phyloP scores from a whole-genome alignment of 495 filamentous ascomycete species.

The Xylaria venustula region DNA sequence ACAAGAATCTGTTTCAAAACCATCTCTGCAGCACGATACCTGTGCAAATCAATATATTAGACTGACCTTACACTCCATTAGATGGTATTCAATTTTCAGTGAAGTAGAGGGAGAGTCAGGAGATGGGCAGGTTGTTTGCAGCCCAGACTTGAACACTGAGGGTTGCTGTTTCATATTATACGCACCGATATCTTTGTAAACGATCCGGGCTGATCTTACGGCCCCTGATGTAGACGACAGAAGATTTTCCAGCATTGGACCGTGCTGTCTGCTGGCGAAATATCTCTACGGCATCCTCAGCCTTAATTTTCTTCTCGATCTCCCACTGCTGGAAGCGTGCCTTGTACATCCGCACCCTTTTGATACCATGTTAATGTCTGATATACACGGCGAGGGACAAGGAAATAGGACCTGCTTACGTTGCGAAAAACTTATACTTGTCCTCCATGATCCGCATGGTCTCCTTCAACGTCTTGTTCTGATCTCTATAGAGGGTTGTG shows the following conservation, averaged over 20 bases:
- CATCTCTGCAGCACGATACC: constrained; percentile 27
- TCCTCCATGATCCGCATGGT: constrained; percentile 43
- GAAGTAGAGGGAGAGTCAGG: no score
- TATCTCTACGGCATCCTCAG: constrained; percentile 35
- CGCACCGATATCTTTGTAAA: constrained; percentile 33
- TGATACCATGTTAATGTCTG: neutral
- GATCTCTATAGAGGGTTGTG: constrained; percentile 34
- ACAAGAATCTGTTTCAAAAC: constrained; percentile 26
- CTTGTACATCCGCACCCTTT: constrained; percentile 45
- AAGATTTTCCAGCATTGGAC: constrained; percentile 29
- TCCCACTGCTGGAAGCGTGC: constrained; percentile 44
- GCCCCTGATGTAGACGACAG: constrained; percentile 32
- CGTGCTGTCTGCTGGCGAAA: constrained; percentile 33
- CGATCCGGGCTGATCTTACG: constrained; percentile 33
- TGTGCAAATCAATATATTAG: constrained; percentile 4
- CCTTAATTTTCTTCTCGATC: constrained; percentile 45
- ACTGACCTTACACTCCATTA: neutral
- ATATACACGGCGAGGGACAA: neutral
- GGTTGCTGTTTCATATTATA: neutral
- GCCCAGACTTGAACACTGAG: no score
- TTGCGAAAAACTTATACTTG: constrained; percentile 37
- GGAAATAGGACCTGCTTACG: constrained; percentile 26
- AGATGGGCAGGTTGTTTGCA: no score
- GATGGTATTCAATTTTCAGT: no score
- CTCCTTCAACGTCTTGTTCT: constrained; percentile 38